phyloP scores from a whole-genome alignment of 1,139 yeast species.

The Scheffersomyces parashehatae region DNA sequence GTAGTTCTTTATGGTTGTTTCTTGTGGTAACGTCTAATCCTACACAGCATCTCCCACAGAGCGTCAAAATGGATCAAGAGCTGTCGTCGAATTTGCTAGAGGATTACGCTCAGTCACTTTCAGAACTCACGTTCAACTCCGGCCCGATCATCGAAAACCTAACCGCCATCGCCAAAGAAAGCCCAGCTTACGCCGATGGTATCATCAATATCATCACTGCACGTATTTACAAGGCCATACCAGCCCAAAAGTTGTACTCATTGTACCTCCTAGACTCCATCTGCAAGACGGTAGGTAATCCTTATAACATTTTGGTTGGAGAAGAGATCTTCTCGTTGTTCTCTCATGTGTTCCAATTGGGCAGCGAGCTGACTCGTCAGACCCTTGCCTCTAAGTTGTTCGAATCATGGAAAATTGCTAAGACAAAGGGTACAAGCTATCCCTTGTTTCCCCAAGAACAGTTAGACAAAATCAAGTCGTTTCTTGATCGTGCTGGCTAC shows the following conservation, averaged over 20 bases:
- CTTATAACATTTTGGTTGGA: slow-evolving; percentile 77
- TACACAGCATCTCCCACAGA: too few species aligned
- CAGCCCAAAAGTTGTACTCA: slow-evolving; percentile 80
- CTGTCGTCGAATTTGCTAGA: slow-evolving; percentile 16
- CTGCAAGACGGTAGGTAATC: slow-evolving; percentile 86
- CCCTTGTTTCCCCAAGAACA: slow-evolving; percentile 77
- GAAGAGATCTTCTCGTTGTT: slow-evolving; percentile 66
- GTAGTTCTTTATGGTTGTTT: too few species aligned
- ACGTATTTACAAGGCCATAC: slow-evolving; percentile 57
- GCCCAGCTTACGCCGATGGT: slow-evolving; percentile 71
- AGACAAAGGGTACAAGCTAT: slow-evolving; percentile 56
- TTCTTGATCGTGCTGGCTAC: slow-evolving; percentile 52
- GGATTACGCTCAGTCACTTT: slow-evolving; percentile 67
- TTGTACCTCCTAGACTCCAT: slow-evolving; percentile 89
- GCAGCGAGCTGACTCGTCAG: slow-evolving; percentile 71
- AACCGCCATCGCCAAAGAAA: slow-evolving; percentile 88
- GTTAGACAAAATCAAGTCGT: slow-evolving; percentile 70
- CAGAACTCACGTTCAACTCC: slow-evolving; percentile 83
- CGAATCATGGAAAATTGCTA: slow-evolving; percentile 75
- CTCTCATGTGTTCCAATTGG: slow-evolving; percentile 74
- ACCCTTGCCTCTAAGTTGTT: slow-evolving; percentile 70
- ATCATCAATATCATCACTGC: slow-evolving; percentile 72
- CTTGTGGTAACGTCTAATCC: too few species aligned
- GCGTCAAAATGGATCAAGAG: too few species aligned
- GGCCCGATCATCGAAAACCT: slow-evolving; percentile 84